Conservation (phyloP, 371 early-diverging fungal genomes). For the Syncephalis plumigaleata region DNA sequence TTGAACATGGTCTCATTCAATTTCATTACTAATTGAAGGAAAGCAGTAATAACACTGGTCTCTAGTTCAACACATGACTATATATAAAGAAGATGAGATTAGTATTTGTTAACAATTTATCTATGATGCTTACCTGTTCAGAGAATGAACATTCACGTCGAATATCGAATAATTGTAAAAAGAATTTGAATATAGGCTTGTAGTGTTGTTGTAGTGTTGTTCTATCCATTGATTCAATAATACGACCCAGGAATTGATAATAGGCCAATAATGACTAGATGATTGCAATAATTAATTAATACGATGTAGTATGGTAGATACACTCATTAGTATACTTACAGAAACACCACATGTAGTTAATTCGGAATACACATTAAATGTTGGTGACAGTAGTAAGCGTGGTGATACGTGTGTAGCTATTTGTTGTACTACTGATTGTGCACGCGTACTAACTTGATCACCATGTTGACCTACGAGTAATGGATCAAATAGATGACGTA, state of each 20-base stretch:
- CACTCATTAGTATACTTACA: slow-evolving; percentile 15
- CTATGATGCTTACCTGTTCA: slow-evolving; percentile 1
- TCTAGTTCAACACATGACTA: slow-evolving; percentile 29
- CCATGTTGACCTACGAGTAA: slow-evolving; percentile 10
- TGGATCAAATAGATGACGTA: slow-evolving; percentile 3
- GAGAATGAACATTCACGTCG: slow-evolving; percentile 17
- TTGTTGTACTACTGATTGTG: no score
- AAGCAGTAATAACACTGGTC: slow-evolving; percentile 41
- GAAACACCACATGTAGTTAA: slow-evolving; percentile 34
- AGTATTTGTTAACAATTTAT: not conserved
- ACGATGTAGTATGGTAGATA: no score
- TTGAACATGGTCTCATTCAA: slow-evolving; percentile 87
- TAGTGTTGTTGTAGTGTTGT: slow-evolving; percentile 17
- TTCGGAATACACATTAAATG: slow-evolving; percentile 36
- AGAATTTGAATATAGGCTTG: slow-evolving; percentile 71
- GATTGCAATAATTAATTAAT: slow-evolving; percentile 13
- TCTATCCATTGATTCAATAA: slow-evolving; percentile 34
- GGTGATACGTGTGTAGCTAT: slow-evolving; percentile 25
- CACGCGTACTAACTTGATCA: slow-evolving; percentile 13
- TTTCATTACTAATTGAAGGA: slow-evolving; percentile 69
- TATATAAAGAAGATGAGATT: no score
- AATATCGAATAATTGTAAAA: slow-evolving; percentile 53
- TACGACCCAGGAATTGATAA: slow-evolving; percentile 30
- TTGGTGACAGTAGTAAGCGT: slow-evolving; percentile 45
- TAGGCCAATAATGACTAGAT: slow-evolving; percentile 8